Conservation (phyloP, 805 yeast genomes). For the Starmerella scarabaei region DNA sequence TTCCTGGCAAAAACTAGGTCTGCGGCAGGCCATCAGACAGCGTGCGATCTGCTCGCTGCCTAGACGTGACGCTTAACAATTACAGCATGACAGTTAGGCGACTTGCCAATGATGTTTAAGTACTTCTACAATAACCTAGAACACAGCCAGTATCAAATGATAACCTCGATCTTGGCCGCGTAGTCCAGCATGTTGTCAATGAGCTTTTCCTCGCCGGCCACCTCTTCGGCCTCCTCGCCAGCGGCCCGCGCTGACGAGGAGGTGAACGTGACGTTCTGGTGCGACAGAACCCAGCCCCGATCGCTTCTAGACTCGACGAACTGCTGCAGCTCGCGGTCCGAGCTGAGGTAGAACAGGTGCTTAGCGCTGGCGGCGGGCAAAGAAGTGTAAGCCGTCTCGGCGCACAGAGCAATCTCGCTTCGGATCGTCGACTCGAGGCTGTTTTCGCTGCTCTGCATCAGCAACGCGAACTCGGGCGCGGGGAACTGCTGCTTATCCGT, state of each 20-base stretch:
- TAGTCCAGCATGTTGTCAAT: slow-evolving; percentile 67
- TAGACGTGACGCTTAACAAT: too few relatives aligned
- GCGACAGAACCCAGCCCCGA: slow-evolving; percentile 48
- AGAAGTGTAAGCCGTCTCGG: slow-evolving; percentile 61
- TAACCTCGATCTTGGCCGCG: slow-evolving; percentile 86
- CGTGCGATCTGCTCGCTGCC: too few relatives aligned
- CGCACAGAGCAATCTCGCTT: slow-evolving; percentile 69
- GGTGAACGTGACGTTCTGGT: slow-evolving; percentile 35
- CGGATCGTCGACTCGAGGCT: slow-evolving; percentile 62
- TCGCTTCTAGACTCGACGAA: slow-evolving; percentile 35
- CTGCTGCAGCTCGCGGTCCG: slow-evolving; percentile 41
- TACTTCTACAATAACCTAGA: too few relatives aligned
- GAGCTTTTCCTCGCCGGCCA: slow-evolving; percentile 31
- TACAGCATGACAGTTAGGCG: too few relatives aligned
- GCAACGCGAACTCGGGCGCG: slow-evolving; percentile 63
- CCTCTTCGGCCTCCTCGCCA: slow-evolving; percentile 29
- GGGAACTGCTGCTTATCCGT: slow-evolving; percentile 38
- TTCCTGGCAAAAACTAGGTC: too few relatives aligned
- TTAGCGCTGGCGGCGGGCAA: slow-evolving; percentile 77
- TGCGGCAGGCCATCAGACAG: too few relatives aligned
- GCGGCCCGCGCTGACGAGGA: slow-evolving; percentile 41
- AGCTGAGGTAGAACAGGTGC: slow-evolving; percentile 55
- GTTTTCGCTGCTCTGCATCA: slow-evolving; percentile 42
- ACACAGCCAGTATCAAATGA: slow-evolving; percentile 42
- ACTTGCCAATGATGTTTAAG: too few relatives aligned